A percentile compares a stretch with the other conserved stretches of the same genome.
These are phyloP conservation scores for Cytospora piceicola DNA, from an alignment of 2,329 filamentous ascomycete species.

Conservation along the genomic window DNA sequence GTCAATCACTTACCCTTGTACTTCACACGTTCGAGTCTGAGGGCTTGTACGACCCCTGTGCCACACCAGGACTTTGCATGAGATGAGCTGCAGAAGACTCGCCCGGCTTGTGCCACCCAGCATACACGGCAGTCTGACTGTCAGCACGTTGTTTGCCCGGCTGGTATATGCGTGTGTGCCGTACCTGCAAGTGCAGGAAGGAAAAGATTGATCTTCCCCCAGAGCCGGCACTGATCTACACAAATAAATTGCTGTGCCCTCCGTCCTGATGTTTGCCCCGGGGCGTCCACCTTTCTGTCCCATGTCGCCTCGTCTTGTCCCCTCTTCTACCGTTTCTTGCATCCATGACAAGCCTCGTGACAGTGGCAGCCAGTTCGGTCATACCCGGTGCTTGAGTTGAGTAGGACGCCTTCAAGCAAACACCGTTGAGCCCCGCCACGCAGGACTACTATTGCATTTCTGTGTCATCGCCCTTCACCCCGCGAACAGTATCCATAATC, in stretches of 20 bases:
- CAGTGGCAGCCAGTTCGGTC: conserved; percentile 7
- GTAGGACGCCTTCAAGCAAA: conserved; percentile 3
- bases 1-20: conserved; percentile 12
- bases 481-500: conserved; percentile 5
- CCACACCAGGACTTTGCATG: conserved; percentile 21
- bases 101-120: conserved; percentile 17
- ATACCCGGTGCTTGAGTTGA: background rate
- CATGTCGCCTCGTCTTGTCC: conserved; percentile 20
- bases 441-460: conserved; percentile 2
- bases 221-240: conserved; percentile 19
- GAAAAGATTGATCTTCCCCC: conserved; percentile 1
- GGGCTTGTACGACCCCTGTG: conserved; percentile 18
- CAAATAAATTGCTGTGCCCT: conserved; percentile 28
- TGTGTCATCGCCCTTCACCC: conserved; percentile 10
- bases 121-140: conserved; percentile 14
- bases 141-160: conserved; percentile 15
- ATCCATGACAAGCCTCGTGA: background rate
- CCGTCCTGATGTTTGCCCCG: conserved; percentile 13
- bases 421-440: conserved; percentile 14
- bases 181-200: conserved; percentile 18
- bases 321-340: conserved; percentile 7
- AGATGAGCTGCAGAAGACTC: conserved; percentile 24
- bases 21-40: conserved; percentile 23
- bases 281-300: conserved; percentile 20
- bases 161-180: conserved; percentile 3